Base-by-base conservation (phyloP, 768 basidiomycete species). In the Arthromyces matolae region DNA sequence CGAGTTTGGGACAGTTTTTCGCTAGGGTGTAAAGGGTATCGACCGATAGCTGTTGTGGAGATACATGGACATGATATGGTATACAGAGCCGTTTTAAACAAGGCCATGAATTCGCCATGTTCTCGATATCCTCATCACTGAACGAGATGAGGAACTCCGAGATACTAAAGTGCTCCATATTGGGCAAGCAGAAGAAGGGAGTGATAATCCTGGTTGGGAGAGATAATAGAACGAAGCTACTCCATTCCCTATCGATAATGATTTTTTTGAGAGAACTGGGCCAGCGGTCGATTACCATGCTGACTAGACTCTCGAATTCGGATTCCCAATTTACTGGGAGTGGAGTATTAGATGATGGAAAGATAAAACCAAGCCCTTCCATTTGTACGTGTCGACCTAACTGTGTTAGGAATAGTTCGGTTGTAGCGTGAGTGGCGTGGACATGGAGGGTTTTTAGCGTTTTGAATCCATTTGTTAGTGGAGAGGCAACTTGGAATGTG, bases 241-340 rank as follows among this genome's bases (percentile, higher is more conserved):
- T 27, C 45, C 40, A 39, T 23, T 42, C 36, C 29, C 41, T 39
- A 14, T 52, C 51, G n/a, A 52, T 20, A 25, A 40, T 36, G 8
- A 52, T 47, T 13, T 19, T 20, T 0, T 23, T 25, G 10, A 48
- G 40, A 8, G 45, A 37, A 8, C 20, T 23, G 5, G 25, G 32
- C 51, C 51, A 52, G 0, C 40, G 45, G 10, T 29, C 7, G 27
- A 16, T 19, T 8, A 52, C 18, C 25, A 34, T 36, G 10, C 24
- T 16, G 18, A 42, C 33, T 7, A 52, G 29, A 40, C 40, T 43
- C n/a, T 20, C 27, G 20, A 33, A 43, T 5, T 52, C 38, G 27
- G 10, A 23, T 16, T 41, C 19, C 51, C 51, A 52, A 22, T 33
- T 37, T 9, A 20, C 14, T 19, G 39, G 33, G 5, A 42, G 24